Evolutionary conservation across 2,329 filamentous ascomycete species (phyloP).

Genomic region (Teratosphaeria destructans): DNA sequence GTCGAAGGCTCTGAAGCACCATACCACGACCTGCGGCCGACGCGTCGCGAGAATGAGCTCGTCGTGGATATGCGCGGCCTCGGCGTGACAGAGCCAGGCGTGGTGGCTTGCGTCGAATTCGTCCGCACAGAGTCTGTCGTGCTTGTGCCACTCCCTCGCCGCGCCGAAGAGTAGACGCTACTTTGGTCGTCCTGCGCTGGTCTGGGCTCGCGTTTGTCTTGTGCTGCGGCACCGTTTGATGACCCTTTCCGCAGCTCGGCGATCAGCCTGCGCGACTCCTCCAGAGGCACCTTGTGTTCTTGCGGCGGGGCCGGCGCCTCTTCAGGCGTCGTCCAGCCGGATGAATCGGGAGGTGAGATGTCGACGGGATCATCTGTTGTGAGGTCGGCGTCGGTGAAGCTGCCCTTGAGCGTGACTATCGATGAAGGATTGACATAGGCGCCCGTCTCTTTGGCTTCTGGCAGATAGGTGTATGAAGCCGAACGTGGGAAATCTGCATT

Average conservation of each 20-base stretch:
- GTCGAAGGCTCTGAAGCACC: slow-evolving; percentile 14
- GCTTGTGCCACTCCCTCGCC: slow-evolving; percentile 10
- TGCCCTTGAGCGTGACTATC: slow-evolving; percentile 36
- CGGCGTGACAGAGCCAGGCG: slow-evolving; percentile 11
- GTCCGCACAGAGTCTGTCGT: slow-evolving; percentile 16
- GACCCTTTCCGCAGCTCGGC: slow-evolving; percentile 24
- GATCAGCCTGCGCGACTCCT: slow-evolving; percentile 22
- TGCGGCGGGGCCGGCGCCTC: slow-evolving; percentile 17
- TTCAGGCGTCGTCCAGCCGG: slow-evolving; percentile 35
- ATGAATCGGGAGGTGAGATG: slow-evolving; percentile 28
- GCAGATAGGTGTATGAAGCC: slow-evolving; percentile 49
- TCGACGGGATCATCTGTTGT: slow-evolving; percentile 27
- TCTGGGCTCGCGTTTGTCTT: slow-evolving; percentile 4
- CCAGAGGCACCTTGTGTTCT: slow-evolving; percentile 17
- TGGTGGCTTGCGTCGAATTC: slow-evolving; percentile 13
- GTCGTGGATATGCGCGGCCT: slow-evolving; percentile 11
- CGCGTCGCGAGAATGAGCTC: slow-evolving; percentile 15
- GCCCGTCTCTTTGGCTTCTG: slow-evolving; percentile 25
- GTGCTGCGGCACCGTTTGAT: slow-evolving; percentile 14
- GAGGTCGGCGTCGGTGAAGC: slow-evolving; percentile 40
- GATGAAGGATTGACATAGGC: slow-evolving; percentile 14
- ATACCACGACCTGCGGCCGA: slow-evolving; percentile 21
- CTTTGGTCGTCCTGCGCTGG: slow-evolving; percentile 12
- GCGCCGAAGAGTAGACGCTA: slow-evolving; percentile 12
- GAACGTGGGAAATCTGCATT: slow-evolving; percentile 37